Conservation (phyloP, 441 rosid species). For the Gossypium armourianum region DNA sequence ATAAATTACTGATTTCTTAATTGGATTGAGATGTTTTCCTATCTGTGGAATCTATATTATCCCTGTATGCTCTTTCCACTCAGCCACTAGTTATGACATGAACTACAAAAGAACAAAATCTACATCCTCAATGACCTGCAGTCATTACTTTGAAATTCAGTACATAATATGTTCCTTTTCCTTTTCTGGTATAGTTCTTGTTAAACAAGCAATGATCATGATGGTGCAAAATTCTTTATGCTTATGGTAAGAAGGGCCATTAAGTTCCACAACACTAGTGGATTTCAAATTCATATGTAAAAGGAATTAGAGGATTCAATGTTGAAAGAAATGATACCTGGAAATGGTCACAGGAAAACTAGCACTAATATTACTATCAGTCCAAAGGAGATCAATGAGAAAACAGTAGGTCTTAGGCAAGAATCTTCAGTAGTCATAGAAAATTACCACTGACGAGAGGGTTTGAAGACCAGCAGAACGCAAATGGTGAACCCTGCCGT, state of each 20-base stretch:
- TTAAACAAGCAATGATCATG: background rate
- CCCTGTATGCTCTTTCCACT: background rate
- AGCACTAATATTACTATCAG: background rate
- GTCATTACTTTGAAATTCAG: background rate
- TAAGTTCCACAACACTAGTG: background rate
- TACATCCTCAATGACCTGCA: background rate
- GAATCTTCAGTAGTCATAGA: background rate
- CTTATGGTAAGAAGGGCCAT: background rate
- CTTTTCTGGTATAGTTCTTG: background rate
- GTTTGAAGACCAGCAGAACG: slow-evolving; percentile 52
- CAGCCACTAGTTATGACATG: background rate
- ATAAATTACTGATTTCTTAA: background rate
- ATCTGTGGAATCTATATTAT: background rate
- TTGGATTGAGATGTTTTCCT: background rate
- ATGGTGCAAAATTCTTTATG: background rate
- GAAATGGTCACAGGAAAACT: slow-evolving; percentile 1
- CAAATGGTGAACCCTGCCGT: slow-evolving; percentile 26
- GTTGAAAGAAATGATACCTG: background rate
- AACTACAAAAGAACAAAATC: background rate
- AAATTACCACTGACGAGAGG: slow-evolving; percentile 46
- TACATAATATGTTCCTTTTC: background rate
- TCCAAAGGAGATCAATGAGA: slow-evolving; percentile 1
- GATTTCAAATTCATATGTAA: background rate
- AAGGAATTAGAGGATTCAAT: background rate
- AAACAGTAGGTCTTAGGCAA: background rate